These are phyloP conservation scores for Trichoderma harzianum DNA, from an alignment of 2,329 filamentous ascomycete species.

Conservation along the genomic window DNA sequence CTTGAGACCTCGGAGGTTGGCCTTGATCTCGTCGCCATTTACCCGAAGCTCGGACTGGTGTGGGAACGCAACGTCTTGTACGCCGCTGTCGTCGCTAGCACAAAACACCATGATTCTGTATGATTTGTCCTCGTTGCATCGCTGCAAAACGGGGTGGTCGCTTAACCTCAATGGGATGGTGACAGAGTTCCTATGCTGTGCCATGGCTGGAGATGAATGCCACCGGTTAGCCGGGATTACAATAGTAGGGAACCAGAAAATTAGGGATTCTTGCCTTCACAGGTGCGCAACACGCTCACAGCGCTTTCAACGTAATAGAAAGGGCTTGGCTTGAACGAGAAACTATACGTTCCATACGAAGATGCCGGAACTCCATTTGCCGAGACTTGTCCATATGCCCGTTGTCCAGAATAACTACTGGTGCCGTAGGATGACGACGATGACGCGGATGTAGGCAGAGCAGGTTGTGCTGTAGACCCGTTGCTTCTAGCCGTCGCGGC, in stretches of 20 bases:
- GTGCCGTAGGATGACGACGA: conserved; percentile 15
- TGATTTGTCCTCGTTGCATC: conserved; percentile 57
- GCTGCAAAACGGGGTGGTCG: conserved; percentile 50
- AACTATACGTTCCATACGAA: conserved; percentile 20
- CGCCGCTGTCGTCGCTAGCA: conserved; percentile 58
- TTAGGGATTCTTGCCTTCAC: conserved; percentile 60
- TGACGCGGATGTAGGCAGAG: conserved; percentile 15
- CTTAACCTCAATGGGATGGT: conserved; percentile 46
- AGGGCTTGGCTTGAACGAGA: conserved; percentile 66
- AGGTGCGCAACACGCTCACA: conserved; percentile 62
- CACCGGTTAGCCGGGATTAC: background rate
- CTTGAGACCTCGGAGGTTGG: conserved; percentile 91
- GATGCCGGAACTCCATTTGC: background rate
- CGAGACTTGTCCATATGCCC: background rate
- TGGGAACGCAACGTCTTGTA: conserved; percentile 82
- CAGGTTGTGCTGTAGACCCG: conserved; percentile 8
- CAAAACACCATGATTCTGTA: conserved; percentile 82
- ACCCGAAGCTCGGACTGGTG: conserved; percentile 90
- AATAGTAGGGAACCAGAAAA: no score
- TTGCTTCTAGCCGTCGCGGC: conserved; percentile 21
- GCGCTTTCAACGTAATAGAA: conserved; percentile 73
- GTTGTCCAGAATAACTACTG: background rate
- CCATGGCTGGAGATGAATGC: conserved; percentile 47
- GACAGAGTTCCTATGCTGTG: conserved; percentile 49
- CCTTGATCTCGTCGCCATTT: conserved; percentile 82